These are phyloP conservation scores for Incumbomyces delicatus DNA, from an alignment of 2,329 filamentous ascomycete species.

Conservation along the genomic window DNA sequence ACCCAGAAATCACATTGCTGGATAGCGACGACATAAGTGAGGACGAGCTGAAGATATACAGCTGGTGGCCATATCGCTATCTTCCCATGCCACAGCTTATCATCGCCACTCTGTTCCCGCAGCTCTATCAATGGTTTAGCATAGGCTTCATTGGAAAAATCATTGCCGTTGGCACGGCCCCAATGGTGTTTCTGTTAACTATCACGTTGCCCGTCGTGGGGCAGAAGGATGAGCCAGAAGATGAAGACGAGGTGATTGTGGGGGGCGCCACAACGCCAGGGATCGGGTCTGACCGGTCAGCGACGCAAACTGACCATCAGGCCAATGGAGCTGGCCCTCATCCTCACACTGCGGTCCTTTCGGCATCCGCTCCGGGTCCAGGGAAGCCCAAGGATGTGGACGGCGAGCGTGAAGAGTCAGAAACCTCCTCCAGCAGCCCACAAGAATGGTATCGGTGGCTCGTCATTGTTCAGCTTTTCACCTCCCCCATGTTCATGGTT, in stretches of 20 bases:
- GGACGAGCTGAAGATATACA: slow-evolving; percentile 36
- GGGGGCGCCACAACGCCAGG: slow-evolving; percentile 19
- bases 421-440: slow-evolving; percentile 22
- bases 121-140: slow-evolving; percentile 67
- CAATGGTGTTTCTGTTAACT: slow-evolving; percentile 80
- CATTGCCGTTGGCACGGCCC: slow-evolving; percentile 72
- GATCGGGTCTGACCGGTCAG: neutral
- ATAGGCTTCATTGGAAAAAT: slow-evolving; percentile 81
- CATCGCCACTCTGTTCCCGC: slow-evolving; percentile 71
- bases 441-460: slow-evolving; percentile 85
- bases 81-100: slow-evolving; percentile 65
- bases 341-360: slow-evolving; percentile 10
- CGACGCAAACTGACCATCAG: neutral
- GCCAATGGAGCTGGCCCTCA: slow-evolving; percentile 9
- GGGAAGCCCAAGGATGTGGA: slow-evolving; percentile 8
- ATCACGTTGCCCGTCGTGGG: slow-evolving; percentile 89
- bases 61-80: slow-evolving; percentile 72
- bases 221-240: slow-evolving; percentile 55
- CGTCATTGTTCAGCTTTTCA: slow-evolving; percentile 72
- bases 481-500: slow-evolving; percentile 73
- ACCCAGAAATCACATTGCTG: slow-evolving; percentile 23
- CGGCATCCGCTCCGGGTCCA: slow-evolving; percentile 29
- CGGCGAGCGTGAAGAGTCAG: slow-evolving; percentile 25
- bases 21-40: slow-evolving; percentile 25
- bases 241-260: slow-evolving; percentile 37